Base-by-base conservation (phyloP, 306 rosid genomes). In the Senna siamea region DNA sequence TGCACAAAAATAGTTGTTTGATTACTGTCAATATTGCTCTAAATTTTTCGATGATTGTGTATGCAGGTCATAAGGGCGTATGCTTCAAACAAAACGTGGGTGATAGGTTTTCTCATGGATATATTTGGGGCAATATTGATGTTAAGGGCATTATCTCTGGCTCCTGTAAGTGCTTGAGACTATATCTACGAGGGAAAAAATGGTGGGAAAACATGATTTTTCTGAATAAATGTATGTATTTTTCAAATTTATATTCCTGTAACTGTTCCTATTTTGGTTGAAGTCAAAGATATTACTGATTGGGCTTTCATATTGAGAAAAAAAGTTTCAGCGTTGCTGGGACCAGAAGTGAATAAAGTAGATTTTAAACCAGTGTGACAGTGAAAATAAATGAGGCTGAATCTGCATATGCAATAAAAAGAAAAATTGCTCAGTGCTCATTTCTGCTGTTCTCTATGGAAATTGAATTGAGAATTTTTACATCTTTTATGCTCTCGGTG, bases 61-160 rank as follows among this genome's bases (percentile, higher is more conserved):
- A 72, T 81, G 71, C 74, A 94, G 98, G 97, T 94, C 69, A 82
- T 94, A 77, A 91, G 89, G 83, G 90, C 96, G 13, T 94, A 94
- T 80, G 97, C 91, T 62, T 80, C 90, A 70, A 91, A 94, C 80
- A 91, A 65, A 82, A 75, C 95, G 20, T 94, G 97, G 97, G 10
- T 83, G 85, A 76, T 85, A 19, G 97, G 98, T 55, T 93, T 93
- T 76, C 82, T 91, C 23, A 93, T 94, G 97, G 98, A 94, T 81
- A 91, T 91, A 69, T 84, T 89, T 78, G 98, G 98, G 63, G 98
- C 97, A 47, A 17, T 91, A 19, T 79, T 93, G 78, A 93, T 93
- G 98, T 74, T 93, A 85, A 89, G 92, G 86, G 98, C 98, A 40
- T 66, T 94, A 48, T 86, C 97, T 80, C 87, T 83, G 40, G 98